Evolutionary conservation across 371 early-diverging fungal species (phyloP), one percentile per base, ranked within the genome.

Genomic region (Mortierella sp.): DNA sequence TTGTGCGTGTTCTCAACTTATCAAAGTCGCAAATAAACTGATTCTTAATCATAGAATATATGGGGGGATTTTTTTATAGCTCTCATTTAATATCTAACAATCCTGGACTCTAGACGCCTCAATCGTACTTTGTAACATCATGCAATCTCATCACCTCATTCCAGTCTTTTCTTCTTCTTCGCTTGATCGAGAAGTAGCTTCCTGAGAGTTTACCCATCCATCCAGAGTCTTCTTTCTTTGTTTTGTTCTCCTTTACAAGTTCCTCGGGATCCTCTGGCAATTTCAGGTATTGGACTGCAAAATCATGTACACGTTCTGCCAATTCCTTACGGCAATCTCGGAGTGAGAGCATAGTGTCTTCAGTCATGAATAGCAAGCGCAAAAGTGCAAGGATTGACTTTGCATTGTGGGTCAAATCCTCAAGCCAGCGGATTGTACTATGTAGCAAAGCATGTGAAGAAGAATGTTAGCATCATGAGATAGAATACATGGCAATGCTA

Each of bases 151-250:
- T 80, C 2, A 80, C 80, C 53, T 80, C 80, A 37, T 80, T 80
- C 80, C 80, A 80, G 31, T 80, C 80, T 68, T 80, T 80, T 74
- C 80, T 80, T 80, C 80, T 80, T 35, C 80, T 70, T 26, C 80
- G 45, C 69, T 74, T 74, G 62, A 80, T 80, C 42, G 80, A 80
- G 55, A 80, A 80, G 61, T 80, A 80, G 37, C 80, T 80, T 0
- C 71, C 71, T 3, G 80, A 80, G 28, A 80, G 55, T 22, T 47
- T 43, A n/a, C 80, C 80, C 35, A 80, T 54, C 80, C 67, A 80
- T 17, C 80, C 80, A 61, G 63, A 63, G 55, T 67, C 51, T 0
- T 47, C 71, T 64, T 73, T 74, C 15, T 43, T 63, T 2, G 74
- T 74, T 68, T 66, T 64, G 75, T 80, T 80, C 61, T 80, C 80